Percentiles rank a stretch among this genome's conserved stretches.
phyloP scores from a whole-genome alignment of 78 protist species.

The Chrysochromulina parva region DNA sequence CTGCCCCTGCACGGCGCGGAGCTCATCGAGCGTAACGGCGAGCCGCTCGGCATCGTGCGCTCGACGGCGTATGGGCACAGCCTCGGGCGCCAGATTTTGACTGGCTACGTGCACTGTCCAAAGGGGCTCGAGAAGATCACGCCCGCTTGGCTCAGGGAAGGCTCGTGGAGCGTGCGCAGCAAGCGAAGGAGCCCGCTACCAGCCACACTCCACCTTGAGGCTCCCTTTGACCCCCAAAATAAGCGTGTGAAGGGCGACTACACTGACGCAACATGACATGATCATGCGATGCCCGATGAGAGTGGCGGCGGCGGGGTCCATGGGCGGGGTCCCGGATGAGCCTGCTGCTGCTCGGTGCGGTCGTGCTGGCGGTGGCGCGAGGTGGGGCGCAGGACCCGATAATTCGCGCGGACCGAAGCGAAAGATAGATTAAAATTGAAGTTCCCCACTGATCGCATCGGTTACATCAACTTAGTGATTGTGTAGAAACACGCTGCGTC shows the following conservation, averaged over 20 bases:
- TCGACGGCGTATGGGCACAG: slow-evolving; percentile 6
- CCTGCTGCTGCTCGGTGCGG: too few species aligned
- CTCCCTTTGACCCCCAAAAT: background rate
- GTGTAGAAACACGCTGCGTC: too few species aligned
- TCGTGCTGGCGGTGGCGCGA: too few species aligned
- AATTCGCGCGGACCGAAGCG: too few species aligned
- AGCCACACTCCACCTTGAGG: background rate
- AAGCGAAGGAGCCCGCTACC: background rate
- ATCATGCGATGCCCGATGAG: too few species aligned
- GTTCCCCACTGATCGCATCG: too few species aligned
- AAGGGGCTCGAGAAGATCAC: background rate
- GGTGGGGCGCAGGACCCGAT: too few species aligned
- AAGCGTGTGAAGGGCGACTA: background rate
- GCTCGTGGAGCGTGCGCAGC: background rate
- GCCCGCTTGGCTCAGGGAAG: background rate
- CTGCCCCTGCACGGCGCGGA: background rate
- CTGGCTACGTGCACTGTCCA: background rate
- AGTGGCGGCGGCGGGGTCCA: too few species aligned
- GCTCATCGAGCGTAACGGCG: background rate
- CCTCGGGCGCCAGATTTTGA: background rate
- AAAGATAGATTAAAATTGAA: too few species aligned
- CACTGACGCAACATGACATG: too few species aligned
- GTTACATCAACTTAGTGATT: too few species aligned
- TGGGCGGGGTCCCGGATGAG: too few species aligned
- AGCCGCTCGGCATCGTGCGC: background rate